These are phyloP conservation scores for Podospora pseudopauciseta DNA, from an alignment of 495 filamentous ascomycete genomes.

Conservation along the genomic window DNA sequence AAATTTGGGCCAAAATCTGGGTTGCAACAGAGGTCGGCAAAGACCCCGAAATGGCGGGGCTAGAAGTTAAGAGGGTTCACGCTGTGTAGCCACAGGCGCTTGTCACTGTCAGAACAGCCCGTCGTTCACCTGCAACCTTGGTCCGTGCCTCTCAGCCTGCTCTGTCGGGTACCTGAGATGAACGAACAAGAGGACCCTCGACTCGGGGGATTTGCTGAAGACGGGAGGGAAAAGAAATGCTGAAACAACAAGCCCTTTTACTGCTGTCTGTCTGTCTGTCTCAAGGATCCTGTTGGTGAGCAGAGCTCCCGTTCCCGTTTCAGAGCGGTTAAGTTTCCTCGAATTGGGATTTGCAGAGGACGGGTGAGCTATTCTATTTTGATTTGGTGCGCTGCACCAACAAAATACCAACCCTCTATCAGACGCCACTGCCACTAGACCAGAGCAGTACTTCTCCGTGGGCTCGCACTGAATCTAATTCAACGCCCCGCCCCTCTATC, in stretches of 20 bases:
- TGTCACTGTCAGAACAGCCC: conserved; percentile 14
- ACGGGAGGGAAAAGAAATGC: neutral
- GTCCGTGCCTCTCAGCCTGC: neutral
- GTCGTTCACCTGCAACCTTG: neutral
- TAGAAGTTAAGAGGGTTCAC: conserved; percentile 16
- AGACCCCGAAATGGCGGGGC: conserved; percentile 29
- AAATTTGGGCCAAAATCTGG: conserved; percentile 38
- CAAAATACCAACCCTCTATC: neutral
- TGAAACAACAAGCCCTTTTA: neutral
- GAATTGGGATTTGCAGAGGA: neutral
- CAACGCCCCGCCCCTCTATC: neutral
- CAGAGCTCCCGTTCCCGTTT: neutral
- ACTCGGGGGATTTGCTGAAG: neutral
- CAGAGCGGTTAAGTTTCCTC: neutral
- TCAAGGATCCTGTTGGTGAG: neutral
- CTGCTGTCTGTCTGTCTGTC: neutral
- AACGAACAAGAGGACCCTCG: neutral
- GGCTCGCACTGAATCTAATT: neutral
- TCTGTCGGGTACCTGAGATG: neutral
- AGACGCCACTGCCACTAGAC: neutral
- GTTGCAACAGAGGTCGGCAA: conserved; percentile 17
- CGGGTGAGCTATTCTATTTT: neutral
- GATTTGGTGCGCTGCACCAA: neutral
- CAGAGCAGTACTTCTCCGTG: neutral
- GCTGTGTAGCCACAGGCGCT: conserved; percentile 18